phyloP scores from a whole-genome alignment of 208 protist genomes.

The Crithidia acanthocephali region DNA sequence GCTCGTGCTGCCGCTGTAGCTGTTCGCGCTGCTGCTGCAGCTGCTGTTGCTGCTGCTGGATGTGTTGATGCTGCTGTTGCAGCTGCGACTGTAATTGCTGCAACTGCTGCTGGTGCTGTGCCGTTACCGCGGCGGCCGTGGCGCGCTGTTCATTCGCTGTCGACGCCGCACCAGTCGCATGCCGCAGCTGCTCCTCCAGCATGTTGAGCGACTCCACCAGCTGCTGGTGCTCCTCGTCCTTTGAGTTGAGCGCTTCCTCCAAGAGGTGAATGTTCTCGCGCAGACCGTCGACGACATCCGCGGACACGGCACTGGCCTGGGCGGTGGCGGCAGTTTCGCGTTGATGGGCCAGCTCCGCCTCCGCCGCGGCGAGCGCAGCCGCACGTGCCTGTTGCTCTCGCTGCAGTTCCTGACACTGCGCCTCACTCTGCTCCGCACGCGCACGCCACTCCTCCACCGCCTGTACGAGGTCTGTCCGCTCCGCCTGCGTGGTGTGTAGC shows the following conservation, averaged over 20 bases:
- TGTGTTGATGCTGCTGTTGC: background rate
- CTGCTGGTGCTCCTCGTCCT: slow-evolving; percentile 74
- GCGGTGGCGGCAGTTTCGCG: slow-evolving; percentile 1
- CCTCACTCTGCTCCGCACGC: slow-evolving; percentile 31
- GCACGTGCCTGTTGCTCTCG: slow-evolving; percentile 5
- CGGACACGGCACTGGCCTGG: background rate
- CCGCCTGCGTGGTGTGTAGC: slow-evolving; percentile 17
- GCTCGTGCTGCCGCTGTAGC: background rate
- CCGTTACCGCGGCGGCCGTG: slow-evolving; percentile 4
- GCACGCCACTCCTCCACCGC: slow-evolving; percentile 21
- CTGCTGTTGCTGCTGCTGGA: slow-evolving; percentile 2
- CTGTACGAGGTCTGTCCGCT: background rate
- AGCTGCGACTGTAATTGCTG: background rate
- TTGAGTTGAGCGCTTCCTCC: slow-evolving; percentile 61
- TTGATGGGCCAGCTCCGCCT: slow-evolving; percentile 9
- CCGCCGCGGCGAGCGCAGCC: background rate
- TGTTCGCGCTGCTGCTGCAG: slow-evolving; percentile 6
- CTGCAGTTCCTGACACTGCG: slow-evolving; percentile 13
- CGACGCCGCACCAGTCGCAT: slow-evolving; percentile 20
- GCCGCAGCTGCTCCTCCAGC: slow-evolving; percentile 67
- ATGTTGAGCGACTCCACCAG: slow-evolving; percentile 68
- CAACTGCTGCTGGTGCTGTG: slow-evolving; percentile 4
- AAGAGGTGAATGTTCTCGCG: slow-evolving; percentile 56
- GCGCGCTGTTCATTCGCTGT: slow-evolving; percentile 14
- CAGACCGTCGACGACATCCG: slow-evolving; percentile 33